Base-by-base conservation (phyloP, 805 yeast genomes). In the Pichia kluyveri region DNA sequence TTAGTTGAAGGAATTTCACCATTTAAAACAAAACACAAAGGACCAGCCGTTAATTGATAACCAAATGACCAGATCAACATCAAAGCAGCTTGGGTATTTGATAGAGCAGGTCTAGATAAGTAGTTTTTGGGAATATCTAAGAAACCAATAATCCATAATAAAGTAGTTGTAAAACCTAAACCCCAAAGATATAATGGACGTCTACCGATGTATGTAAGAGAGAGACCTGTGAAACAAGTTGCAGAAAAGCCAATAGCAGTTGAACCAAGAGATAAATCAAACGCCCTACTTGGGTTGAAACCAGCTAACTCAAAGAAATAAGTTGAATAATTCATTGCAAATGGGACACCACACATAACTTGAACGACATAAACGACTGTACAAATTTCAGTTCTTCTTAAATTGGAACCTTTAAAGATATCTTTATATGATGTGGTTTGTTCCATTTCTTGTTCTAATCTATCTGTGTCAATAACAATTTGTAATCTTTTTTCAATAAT, bases 321-420 rank as follows among this genome's bases (percentile, higher is more conserved):
- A 44, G 78, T 81, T 48, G 79, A 75, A 57, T 79, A 80, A 70
- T 79, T 79, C 78, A 79, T 75, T 70, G 77, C 71, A 52, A 77
- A 80, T 55, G 80, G 79, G 73, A 77, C 74, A 53, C 85, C 85
- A 39, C 82, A 73, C 53, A 78, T 63, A 56, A 76, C 82, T 61
- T 75, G 79, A 74, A 79, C 72, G 54, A 72, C 65, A 62, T 75
- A 80, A 34, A 42, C 44, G 23, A 43, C 37, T 5, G 41, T 30
- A 43, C 48, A 43, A 37, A 77, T 61, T 58, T 74, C 71, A 1
- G 83, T 79, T 63, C 83, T 68, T 60, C 82, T 66, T n/a, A 63
- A 55, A 58, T 76, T 70, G 8, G 58, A 47, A 8, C 76, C 76
- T 55, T 63, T 69, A 66, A 79, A 74, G 51, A 79, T 74, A 51